Evolutionary conservation across 306 rosid species (phyloP).

Genomic region (Delonix regia): DNA sequence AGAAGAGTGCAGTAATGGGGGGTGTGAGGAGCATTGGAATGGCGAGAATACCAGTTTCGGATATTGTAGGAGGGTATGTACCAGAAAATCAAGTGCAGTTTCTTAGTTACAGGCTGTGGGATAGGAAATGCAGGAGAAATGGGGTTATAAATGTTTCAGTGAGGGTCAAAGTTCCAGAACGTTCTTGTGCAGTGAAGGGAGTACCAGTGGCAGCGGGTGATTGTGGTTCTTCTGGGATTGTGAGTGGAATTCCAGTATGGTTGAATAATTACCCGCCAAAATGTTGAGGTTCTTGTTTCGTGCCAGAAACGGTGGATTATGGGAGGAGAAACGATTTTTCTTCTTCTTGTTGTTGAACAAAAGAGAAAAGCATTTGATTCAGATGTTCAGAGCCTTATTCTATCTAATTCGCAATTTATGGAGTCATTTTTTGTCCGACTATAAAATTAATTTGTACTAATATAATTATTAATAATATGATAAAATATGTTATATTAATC

Average conservation of each 20-base stretch:
- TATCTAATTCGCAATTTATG: no score
- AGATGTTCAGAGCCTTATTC: no score
- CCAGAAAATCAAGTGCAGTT: slow-evolving; percentile 51
- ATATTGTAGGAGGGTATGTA: slow-evolving; percentile 43
- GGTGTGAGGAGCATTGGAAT: slow-evolving; percentile 35
- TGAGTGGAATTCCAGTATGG: slow-evolving; percentile 59
- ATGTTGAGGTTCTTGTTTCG: background rate
- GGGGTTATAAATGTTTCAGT: slow-evolving; percentile 65
- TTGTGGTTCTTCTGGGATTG: slow-evolving; percentile 24
- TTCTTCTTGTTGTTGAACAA: background rate
- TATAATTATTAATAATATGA: no score
- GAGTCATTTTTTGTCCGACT: no score
- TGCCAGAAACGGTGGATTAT: background rate
- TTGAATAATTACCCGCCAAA: background rate
- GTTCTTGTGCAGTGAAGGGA: background rate
- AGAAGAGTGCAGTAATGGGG: slow-evolving; percentile 36
- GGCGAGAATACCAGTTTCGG: slow-evolving; percentile 53
- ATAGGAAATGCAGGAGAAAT: slow-evolving; percentile 43
- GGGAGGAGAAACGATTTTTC: background rate
- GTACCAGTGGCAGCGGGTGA: slow-evolving; percentile 1
- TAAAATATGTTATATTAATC: no score
- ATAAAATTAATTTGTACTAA: no score
- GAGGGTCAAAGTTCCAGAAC: slow-evolving; percentile 36
- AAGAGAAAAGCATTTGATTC: background rate
- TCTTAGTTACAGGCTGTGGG: slow-evolving; percentile 69